Evolutionary conservation across 257 asterid genomes (phyloP).

Genomic region (Cordia subcordata): DNA sequence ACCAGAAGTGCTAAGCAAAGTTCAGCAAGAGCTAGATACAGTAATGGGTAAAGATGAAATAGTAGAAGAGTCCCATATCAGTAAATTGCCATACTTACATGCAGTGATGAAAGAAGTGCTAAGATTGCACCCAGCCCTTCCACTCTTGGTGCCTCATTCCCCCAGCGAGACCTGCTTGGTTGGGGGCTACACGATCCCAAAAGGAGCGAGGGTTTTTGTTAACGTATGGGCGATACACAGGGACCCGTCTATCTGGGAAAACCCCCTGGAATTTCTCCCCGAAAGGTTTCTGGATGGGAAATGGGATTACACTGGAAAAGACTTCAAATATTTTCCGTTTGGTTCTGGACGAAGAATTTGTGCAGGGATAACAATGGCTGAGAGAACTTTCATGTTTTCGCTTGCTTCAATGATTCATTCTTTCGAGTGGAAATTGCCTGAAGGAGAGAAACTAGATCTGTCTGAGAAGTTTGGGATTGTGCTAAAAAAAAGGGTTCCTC

Average conservation of each 20-base stretch:
- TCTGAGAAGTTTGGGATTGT: conserved; percentile 65
- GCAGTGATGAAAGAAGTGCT: conserved; percentile 54
- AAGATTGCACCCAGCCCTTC: conserved; percentile 58
- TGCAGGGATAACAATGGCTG: conserved; percentile 59
- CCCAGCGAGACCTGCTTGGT: conserved; percentile 45
- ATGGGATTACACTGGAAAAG: conserved; percentile 50
- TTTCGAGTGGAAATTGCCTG: conserved; percentile 45
- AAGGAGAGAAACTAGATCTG: conserved; percentile 36
- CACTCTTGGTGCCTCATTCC: conserved; percentile 66
- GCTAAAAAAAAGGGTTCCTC: conserved; percentile 45
- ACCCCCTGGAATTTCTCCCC: conserved; percentile 41
- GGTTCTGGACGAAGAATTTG: conserved; percentile 72
- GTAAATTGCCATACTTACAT: conserved; percentile 41
- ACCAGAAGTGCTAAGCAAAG: conserved; percentile 36
- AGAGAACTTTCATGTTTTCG: conserved; percentile 55
- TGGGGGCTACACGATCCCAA: conserved; percentile 42
- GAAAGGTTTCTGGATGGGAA: conserved; percentile 43
- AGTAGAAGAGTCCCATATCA: conserved; percentile 53
- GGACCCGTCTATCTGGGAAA: conserved; percentile 47
- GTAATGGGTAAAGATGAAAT: conserved; percentile 35
- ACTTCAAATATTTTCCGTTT: conserved; percentile 54
- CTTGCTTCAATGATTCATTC: conserved; percentile 58
- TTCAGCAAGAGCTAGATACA: conserved; percentile 45
- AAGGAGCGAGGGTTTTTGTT: conserved; percentile 54
- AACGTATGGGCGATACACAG: conserved; percentile 71